Percentiles rank a stretch among this genome's conserved stretches.
Conservation (phyloP, 306 rosid genomes). For the Castanea mollissima region DNA sequence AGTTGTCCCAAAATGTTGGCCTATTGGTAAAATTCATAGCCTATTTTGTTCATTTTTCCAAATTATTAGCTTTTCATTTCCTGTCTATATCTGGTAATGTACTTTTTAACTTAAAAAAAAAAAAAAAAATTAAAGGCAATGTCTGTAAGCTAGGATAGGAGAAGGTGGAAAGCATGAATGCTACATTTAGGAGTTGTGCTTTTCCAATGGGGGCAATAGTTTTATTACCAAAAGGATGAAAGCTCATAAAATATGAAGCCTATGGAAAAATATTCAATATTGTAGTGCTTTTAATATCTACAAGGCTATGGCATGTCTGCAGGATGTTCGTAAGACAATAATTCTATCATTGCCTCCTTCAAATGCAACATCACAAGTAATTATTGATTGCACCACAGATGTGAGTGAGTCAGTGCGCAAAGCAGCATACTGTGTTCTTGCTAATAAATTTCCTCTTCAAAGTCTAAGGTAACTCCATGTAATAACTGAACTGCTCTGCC, state of each 20-base stretch:
- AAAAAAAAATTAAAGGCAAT: background rate
- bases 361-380: conserved; percentile 68
- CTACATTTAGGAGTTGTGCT: background rate
- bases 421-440: conserved; percentile 82
- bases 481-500: background rate
- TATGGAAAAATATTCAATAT: background rate
- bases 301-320: conserved; percentile 26
- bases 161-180: background rate
- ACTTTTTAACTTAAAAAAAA: background rate
- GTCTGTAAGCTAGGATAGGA: background rate
- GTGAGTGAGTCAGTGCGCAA: conserved; percentile 87
- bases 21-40: background rate
- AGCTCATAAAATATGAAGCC: background rate
- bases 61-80: background rate
- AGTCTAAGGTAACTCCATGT: conserved; percentile 69
- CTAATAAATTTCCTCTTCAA: conserved; percentile 94
- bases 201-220: background rate
- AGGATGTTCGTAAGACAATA: conserved; percentile 92
- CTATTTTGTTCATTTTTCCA: background rate
- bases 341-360: conserved; percentile 90
- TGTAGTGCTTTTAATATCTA: background rate
- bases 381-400: conserved; percentile 85
- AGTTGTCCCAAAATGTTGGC: background rate
- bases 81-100: background rate
- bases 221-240: background rate